Evolutionary conservation across 75 land plant species (phyloP).

Genomic region (Ceratopteris richardii): DNA sequence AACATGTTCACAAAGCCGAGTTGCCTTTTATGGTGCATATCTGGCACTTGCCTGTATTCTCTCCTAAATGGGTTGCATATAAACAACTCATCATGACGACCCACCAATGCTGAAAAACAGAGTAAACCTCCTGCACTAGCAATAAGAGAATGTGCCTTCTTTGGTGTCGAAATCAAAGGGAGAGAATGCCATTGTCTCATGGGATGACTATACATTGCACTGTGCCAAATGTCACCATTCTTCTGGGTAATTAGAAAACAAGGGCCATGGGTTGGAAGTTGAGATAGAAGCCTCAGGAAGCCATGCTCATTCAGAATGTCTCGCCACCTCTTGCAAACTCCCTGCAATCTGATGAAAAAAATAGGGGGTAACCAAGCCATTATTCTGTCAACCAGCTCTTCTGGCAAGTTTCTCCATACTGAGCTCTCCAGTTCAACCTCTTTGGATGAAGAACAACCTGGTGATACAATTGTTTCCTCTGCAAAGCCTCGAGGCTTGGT

Average conservation of each 20-base stretch:
- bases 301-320: conserved; percentile 41
- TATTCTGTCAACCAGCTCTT: conserved; percentile 49
- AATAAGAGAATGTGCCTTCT: conserved; percentile 58
- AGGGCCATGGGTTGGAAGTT: conserved; percentile 61
- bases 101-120: conserved; percentile 58
- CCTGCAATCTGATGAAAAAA: conserved; percentile 42
- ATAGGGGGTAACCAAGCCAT: conserved; percentile 59
- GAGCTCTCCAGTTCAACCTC: conserved; percentile 59
- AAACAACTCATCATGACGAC: conserved; percentile 36
- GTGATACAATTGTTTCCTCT: conserved; percentile 12
- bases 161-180: conserved; percentile 51
- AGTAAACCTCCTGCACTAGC: conserved; percentile 75
- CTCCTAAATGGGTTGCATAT: conserved; percentile 65
- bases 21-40: conserved; percentile 54
- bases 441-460: neutral
- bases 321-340: conserved; percentile 66
- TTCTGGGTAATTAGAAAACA: conserved; percentile 60
- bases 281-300: conserved; percentile 51
- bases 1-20: conserved; percentile 54
- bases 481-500: conserved; percentile 21
- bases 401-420: conserved; percentile 60
- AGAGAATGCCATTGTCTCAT: conserved; percentile 51
- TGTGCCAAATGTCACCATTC: conserved; percentile 35
- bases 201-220: conserved; percentile 56
- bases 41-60: conserved; percentile 46